These are phyloP conservation scores for Penicillium concentricum DNA, from an alignment of 2,329 filamentous ascomycete genomes.

Conservation along the genomic window DNA sequence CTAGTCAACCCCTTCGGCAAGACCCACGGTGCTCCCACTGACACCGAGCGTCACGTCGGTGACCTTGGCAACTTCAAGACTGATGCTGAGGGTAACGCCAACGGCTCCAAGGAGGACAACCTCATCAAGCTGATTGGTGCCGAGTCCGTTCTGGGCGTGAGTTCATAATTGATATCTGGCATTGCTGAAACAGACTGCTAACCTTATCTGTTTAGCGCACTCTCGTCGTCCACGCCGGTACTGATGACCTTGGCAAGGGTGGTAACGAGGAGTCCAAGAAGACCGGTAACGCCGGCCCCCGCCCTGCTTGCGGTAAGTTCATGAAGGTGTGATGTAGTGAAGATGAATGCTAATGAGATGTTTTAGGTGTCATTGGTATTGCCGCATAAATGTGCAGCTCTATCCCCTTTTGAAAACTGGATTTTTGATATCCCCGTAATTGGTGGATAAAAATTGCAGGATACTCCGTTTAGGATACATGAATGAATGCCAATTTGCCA, in stretches of 20 bases:
- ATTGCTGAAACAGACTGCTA: conserved; percentile 7
- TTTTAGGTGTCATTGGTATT: conserved; percentile 80
- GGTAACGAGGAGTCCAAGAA: conserved; percentile 93
- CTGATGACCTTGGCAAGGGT: conserved; percentile 93
- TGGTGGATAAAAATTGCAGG: conserved; percentile 23
- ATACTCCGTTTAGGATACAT: conserved; percentile 20
- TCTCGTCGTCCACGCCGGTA: conserved; percentile 89
- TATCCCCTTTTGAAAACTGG: conserved; percentile 15
- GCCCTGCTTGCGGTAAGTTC: conserved; percentile 85
- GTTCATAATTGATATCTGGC: conserved; percentile 22
- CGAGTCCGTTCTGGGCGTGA: conserved; percentile 89
- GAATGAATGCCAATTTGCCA: conserved; percentile 20
- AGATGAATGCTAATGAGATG: conserved; percentile 10
- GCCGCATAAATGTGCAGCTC: conserved; percentile 57
- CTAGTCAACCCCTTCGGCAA: conserved; percentile 93
- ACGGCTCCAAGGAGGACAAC: conserved; percentile 76
- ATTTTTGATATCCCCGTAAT: conserved; percentile 11
- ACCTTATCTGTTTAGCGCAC: conserved; percentile 64
- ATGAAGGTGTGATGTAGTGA: background rate
- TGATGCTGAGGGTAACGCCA: conserved; percentile 84
- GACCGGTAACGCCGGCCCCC: conserved; percentile 91
- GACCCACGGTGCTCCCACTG: conserved; percentile 82
- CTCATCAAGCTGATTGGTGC: conserved; percentile 94
- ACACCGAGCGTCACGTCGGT: conserved; percentile 88
- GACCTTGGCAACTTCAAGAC: conserved; percentile 98